Conservation (phyloP, 768 basidiomycete species). For the Xerocomus spinulosus region DNA sequence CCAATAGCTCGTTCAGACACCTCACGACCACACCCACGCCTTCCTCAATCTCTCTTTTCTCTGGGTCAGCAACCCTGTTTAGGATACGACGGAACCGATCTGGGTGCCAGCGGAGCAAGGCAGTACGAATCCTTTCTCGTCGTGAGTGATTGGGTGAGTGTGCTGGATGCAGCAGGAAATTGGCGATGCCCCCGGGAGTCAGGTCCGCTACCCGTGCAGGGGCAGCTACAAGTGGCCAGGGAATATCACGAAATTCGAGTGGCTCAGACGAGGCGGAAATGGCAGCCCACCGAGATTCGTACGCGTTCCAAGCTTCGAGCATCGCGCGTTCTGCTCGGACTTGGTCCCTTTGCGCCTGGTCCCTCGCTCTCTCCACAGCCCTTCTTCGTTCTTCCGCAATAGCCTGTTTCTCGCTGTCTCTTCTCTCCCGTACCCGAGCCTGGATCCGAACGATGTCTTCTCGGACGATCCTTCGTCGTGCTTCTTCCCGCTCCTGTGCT, state of each 20-base stretch:
- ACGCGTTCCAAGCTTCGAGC: constrained; percentile 53
- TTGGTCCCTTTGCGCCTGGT: constrained; percentile 43
- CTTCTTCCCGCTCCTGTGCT: constrained; percentile 42
- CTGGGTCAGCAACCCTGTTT: constrained; percentile 46
- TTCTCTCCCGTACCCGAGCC: constrained; percentile 44
- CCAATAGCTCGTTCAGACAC: constrained; percentile 63
- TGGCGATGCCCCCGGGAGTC: constrained; percentile 46
- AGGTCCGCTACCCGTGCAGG: constrained; percentile 49
- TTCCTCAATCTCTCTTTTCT: constrained; percentile 52
- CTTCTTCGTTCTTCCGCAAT: constrained; percentile 45
- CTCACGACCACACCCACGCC: constrained; percentile 63
- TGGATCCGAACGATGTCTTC: constrained; percentile 56
- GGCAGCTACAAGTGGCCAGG: constrained; percentile 58
- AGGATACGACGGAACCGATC: constrained; percentile 65
- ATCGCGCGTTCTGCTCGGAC: constrained; percentile 41
- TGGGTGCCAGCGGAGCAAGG: constrained; percentile 77
- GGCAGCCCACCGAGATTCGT: constrained; percentile 63
- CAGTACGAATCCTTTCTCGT: constrained; percentile 63
- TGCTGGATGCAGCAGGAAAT: constrained; percentile 59
- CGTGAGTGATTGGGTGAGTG: constrained; percentile 56
- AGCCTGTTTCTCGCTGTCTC: constrained; percentile 45
- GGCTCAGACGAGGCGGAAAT: constrained; percentile 42
- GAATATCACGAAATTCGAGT: constrained; percentile 58
- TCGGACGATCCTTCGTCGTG: constrained; percentile 43
- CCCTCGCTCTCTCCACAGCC: constrained; percentile 31